phyloP scores from a whole-genome alignment of 768 basidiomycete species.

The Tulasnella sp. region DNA sequence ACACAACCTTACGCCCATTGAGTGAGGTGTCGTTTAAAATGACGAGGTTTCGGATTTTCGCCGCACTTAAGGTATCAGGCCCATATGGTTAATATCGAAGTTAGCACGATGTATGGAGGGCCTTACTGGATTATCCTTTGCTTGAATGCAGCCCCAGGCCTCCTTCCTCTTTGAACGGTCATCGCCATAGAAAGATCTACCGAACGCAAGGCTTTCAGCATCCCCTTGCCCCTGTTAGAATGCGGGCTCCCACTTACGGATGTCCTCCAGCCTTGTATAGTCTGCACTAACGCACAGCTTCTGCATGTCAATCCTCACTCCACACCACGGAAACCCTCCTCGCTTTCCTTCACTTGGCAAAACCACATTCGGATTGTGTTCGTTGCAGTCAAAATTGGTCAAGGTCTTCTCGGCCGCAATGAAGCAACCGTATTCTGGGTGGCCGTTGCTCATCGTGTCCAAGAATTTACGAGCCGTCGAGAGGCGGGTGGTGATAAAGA shows the following conservation, averaged over 20 bases:
- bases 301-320: constrained; percentile 68
- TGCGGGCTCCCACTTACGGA: constrained; percentile 45
- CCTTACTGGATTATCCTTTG: constrained; percentile 73
- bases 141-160: constrained; percentile 60
- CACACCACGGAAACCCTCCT: constrained; percentile 83
- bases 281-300: constrained; percentile 77
- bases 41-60: constrained; percentile 53
- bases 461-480: constrained; percentile 65
- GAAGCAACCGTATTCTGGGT: constrained; percentile 91
- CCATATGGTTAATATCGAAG: neutral
- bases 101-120: constrained; percentile 20
- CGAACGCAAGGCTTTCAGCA: neutral
- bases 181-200: constrained; percentile 63
- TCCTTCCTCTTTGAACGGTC: constrained; percentile 63
- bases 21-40: constrained; percentile 74
- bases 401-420: constrained; percentile 86
- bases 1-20: constrained; percentile 59
- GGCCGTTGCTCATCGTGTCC: constrained; percentile 72
- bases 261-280: constrained; percentile 62
- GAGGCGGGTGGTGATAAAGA: constrained; percentile 72
- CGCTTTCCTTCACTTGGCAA: constrained; percentile 43
- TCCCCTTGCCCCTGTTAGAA: neutral
- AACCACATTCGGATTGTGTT: constrained; percentile 23
- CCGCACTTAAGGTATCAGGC: neutral
- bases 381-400: constrained; percentile 66